Percentiles rank a stretch among this genome's conserved stretches.
Evolutionary conservation across 805 yeast species (phyloP).

Genomic region (Osmozyma mogii): DNA sequence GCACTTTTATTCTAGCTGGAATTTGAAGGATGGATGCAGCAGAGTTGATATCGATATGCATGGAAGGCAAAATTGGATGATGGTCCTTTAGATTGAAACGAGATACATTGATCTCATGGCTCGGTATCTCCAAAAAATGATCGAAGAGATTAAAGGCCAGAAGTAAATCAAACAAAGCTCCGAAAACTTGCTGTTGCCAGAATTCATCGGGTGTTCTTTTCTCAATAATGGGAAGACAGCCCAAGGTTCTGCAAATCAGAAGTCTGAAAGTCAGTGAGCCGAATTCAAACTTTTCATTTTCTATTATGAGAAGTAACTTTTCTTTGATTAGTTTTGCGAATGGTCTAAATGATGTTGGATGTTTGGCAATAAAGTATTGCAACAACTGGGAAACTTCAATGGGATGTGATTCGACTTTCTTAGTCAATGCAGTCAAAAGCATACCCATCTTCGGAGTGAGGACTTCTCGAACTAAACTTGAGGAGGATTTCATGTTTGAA

Average conservation of each 20-base stretch:
- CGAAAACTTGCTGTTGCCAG: slow-evolving; percentile 40
- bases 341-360: slow-evolving; percentile 79
- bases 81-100: slow-evolving; percentile 55
- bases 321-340: slow-evolving; percentile 55
- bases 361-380: slow-evolving; percentile 38
- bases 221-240: slow-evolving; percentile 48
- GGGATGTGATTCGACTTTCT: slow-evolving; percentile 23
- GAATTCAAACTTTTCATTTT: slow-evolving; percentile 27
- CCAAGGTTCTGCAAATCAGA: slow-evolving; percentile 43
- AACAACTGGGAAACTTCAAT: slow-evolving; percentile 27
- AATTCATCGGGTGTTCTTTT: slow-evolving; percentile 39
- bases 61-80: slow-evolving; percentile 33
- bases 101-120: too few relatives aligned
- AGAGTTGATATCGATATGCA: slow-evolving; percentile 52
- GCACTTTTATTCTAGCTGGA: slow-evolving; percentile 40
- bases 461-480: slow-evolving; percentile 75
- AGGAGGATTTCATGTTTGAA: slow-evolving; percentile 61
- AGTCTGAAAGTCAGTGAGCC: slow-evolving; percentile 33
- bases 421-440: slow-evolving; percentile 48
- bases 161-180: slow-evolving; percentile 44
- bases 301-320: slow-evolving; percentile 29
- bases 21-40: slow-evolving; percentile 45
- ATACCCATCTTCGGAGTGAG: slow-evolving; percentile 71
- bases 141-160: slow-evolving; percentile 50
- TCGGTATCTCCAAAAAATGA: too few relatives aligned